Percentiles rank a stretch among this genome's conserved stretches.
Evolutionary conservation across 108 stramenopile genomes (phyloP).

Genomic region (Nitzschia palea): DNA sequence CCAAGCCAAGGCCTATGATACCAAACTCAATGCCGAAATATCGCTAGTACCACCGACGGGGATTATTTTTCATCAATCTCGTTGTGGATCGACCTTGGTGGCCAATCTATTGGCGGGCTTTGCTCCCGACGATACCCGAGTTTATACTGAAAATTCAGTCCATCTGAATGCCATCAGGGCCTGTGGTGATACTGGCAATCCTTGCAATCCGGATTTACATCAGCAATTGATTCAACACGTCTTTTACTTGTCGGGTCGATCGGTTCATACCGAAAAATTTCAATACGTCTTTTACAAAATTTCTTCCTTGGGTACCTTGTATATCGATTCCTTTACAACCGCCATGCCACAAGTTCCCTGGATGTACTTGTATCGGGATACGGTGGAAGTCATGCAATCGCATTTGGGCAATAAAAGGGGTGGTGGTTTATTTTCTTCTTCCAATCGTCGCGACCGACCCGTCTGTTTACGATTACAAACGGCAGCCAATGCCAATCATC

Average conservation of each 20-base stretch:
- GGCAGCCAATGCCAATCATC: no score
- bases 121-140: constrained; percentile 59
- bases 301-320: constrained; percentile 67
- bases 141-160: constrained; percentile 80
- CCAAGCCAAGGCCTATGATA: constrained; percentile 46
- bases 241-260: constrained; percentile 73
- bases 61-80: constrained; percentile 93
- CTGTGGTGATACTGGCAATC: constrained; percentile 31
- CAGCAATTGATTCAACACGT: constrained; percentile 63
- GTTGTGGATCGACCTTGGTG: constrained; percentile 90
- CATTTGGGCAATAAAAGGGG: constrained; percentile 37
- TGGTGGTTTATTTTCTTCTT: background rate
- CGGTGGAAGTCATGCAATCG: constrained; percentile 88
- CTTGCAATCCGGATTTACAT: constrained; percentile 40
- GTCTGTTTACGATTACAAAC: constrained; percentile 33
- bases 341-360: constrained; percentile 87
- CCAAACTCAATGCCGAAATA: constrained; percentile 1
- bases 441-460: background rate
- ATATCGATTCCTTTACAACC: constrained; percentile 51
- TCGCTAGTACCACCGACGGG: constrained; percentile 49
- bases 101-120: constrained; percentile 88
- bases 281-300: constrained; percentile 92
- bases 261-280: constrained; percentile 11
- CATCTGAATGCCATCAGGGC: constrained; percentile 56
- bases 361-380: constrained; percentile 91